Conservation (phyloP, 2,329 filamentous ascomycete genomes). For the Exophiala aquamarina region DNA sequence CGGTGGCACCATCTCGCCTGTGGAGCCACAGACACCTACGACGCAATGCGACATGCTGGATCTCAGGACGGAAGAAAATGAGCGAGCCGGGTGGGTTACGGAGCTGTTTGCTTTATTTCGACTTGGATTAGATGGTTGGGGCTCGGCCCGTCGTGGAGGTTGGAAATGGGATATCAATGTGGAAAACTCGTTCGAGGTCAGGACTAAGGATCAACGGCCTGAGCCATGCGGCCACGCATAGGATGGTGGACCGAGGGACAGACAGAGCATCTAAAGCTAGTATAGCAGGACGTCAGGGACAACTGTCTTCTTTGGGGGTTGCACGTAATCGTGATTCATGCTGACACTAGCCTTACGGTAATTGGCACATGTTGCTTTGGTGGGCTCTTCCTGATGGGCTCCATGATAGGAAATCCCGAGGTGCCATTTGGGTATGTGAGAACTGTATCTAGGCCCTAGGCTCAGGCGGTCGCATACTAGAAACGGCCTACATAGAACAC, state of each 20-base stretch:
- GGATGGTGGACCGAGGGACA: background rate
- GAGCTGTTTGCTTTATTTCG: conserved; percentile 18
- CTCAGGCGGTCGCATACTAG: too few relatives aligned
- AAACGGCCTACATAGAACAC: too few relatives aligned
- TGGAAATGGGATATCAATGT: conserved; percentile 16
- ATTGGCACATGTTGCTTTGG: too few relatives aligned
- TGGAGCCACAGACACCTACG: background rate
- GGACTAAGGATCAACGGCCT: conserved; percentile 10
- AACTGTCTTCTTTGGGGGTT: too few relatives aligned
- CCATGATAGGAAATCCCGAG: too few relatives aligned
- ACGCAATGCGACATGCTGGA: conserved; percentile 10
- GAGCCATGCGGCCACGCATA: background rate
- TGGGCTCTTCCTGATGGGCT: too few relatives aligned
- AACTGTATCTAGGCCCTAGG: too few relatives aligned
- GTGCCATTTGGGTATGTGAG: too few relatives aligned
- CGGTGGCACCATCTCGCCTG: background rate
- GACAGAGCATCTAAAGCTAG: background rate
- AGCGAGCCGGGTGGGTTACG: conserved; percentile 17
- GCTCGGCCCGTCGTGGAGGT: conserved; percentile 2
- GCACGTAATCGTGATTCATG: too few relatives aligned
- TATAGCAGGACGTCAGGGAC: too few relatives aligned
- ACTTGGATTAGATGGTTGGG: conserved; percentile 13
- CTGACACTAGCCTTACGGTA: too few relatives aligned
- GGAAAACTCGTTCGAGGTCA: conserved; percentile 12
- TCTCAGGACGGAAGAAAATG: conserved; percentile 1